Conservation (phyloP, 495 filamentous ascomycete species). For the Penicillium ochrochloron region DNA sequence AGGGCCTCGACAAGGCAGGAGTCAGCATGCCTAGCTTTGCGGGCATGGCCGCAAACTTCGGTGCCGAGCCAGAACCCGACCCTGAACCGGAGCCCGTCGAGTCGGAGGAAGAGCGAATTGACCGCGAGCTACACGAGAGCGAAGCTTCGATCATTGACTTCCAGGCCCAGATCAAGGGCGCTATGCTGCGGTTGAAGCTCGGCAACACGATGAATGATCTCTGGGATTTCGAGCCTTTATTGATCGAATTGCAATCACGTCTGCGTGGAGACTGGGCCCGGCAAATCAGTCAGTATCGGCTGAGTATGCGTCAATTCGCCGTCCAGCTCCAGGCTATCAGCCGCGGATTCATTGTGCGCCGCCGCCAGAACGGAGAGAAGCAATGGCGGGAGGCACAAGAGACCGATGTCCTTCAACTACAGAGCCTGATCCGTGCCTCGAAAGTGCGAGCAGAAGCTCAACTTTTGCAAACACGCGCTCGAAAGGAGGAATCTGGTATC, state of each 20-base stretch:
- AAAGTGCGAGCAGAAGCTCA: slow-evolving; percentile 73
- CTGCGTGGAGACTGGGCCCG: slow-evolving; percentile 80
- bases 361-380: slow-evolving; percentile 62
- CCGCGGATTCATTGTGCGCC: slow-evolving; percentile 78
- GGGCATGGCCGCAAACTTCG: slow-evolving; percentile 95
- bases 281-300: slow-evolving; percentile 76
- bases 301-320: slow-evolving; percentile 79
- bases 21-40: slow-evolving; percentile 97
- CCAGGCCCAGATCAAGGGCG: slow-evolving; percentile 86
- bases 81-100: slow-evolving; percentile 74
- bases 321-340: slow-evolving; percentile 75
- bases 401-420: slow-evolving; percentile 73
- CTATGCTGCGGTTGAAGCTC: slow-evolving; percentile 74
- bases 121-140: slow-evolving; percentile 79
- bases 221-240: slow-evolving; percentile 83
- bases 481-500: slow-evolving; percentile 60
- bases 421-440: slow-evolving; percentile 78
- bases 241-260: slow-evolving; percentile 81
- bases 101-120: slow-evolving; percentile 86
- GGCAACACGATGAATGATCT: slow-evolving; percentile 83
- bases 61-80: slow-evolving; percentile 73
- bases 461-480: slow-evolving; percentile 64
- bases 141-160: slow-evolving; percentile 74
- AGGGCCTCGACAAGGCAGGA: slow-evolving; percentile 92
- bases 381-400: slow-evolving; percentile 73